Percentiles rank a stretch among this genome's conserved stretches.
phyloP scores from a whole-genome alignment of 495 filamentous ascomycete species.

The Xylaria cubensis region DNA sequence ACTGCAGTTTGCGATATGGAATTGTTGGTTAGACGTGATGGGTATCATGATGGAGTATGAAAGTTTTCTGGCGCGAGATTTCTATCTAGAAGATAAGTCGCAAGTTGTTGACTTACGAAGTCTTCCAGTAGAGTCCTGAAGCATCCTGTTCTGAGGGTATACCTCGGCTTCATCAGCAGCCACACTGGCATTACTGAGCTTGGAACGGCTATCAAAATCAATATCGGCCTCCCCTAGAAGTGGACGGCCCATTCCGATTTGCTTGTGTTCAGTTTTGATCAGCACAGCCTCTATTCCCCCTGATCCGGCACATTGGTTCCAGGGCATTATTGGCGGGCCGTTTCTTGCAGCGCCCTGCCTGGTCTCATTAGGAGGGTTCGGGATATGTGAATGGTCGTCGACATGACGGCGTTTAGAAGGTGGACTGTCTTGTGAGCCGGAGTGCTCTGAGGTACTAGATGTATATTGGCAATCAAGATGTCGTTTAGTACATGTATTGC shows the following conservation, averaged over 20 bases:
- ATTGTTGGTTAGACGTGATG: background rate
- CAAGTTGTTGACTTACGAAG: conserved; percentile 52
- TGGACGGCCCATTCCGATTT: conserved; percentile 33
- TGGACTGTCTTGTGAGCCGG: conserved; percentile 45
- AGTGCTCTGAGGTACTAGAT: conserved; percentile 40
- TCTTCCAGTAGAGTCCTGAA: conserved; percentile 63
- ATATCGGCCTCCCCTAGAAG: conserved; percentile 41
- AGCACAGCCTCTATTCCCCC: conserved; percentile 26
- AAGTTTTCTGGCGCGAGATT: background rate
- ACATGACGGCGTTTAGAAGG: conserved; percentile 55
- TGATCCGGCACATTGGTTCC: conserved; percentile 32
- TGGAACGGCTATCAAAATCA: conserved; percentile 61
- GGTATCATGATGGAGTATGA: background rate
- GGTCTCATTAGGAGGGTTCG: conserved; percentile 31
- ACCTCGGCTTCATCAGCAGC: conserved; percentile 65
- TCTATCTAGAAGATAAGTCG: background rate
- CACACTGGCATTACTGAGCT: conserved; percentile 53
- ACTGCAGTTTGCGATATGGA: background rate
- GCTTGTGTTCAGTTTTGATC: conserved; percentile 32
- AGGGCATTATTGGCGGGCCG: conserved; percentile 31
- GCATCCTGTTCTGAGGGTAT: conserved; percentile 63
- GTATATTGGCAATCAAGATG: conserved; percentile 60
- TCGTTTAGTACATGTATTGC: conserved; percentile 69
- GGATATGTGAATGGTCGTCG: conserved; percentile 44
- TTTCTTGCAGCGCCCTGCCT: conserved; percentile 29